Percentiles rank a stretch among this genome's conserved stretches.
Evolutionary conservation across 495 filamentous ascomycete species (phyloP).

Genomic region (Aspergillus olivimuriae): DNA sequence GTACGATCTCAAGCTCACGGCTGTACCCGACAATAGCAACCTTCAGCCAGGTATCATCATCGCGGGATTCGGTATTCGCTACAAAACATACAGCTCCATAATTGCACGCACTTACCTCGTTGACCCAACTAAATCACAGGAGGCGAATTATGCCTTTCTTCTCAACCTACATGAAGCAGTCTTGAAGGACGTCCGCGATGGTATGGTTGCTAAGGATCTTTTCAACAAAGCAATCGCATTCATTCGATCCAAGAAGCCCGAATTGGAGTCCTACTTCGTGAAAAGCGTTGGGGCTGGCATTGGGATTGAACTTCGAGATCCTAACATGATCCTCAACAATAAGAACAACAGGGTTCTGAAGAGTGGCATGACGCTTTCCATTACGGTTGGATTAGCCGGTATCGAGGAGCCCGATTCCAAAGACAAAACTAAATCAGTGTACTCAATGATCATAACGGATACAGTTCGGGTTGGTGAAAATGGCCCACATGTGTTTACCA

Average conservation of each 20-base stretch:
- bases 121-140: constrained; percentile 90
- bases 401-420: constrained; percentile 75
- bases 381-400: constrained; percentile 83
- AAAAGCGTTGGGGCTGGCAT: constrained; percentile 88
- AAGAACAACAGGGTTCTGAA: constrained; percentile 79
- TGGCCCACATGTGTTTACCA: constrained; percentile 81
- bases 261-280: constrained; percentile 85
- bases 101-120: constrained; percentile 93
- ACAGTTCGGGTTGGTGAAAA: constrained; percentile 79
- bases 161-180: constrained; percentile 74
- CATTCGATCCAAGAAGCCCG: constrained; percentile 82
- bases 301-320: constrained; percentile 84
- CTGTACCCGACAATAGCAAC: constrained; percentile 69
- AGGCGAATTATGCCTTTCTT: constrained; percentile 92
- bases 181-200: constrained; percentile 86
- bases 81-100: constrained; percentile 87
- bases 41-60: constrained; percentile 93
- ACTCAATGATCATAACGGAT: constrained; percentile 85
- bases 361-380: constrained; percentile 92
- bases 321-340: constrained; percentile 70
- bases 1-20: constrained; percentile 78
- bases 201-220: constrained; percentile 79
- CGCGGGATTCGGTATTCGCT: constrained; percentile 81
- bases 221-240: constrained; percentile 78
- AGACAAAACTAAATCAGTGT: constrained; percentile 78